Evolutionary conservation across 495 filamentous ascomycete species (phyloP).

Genomic region (Cercophora samala): DNA sequence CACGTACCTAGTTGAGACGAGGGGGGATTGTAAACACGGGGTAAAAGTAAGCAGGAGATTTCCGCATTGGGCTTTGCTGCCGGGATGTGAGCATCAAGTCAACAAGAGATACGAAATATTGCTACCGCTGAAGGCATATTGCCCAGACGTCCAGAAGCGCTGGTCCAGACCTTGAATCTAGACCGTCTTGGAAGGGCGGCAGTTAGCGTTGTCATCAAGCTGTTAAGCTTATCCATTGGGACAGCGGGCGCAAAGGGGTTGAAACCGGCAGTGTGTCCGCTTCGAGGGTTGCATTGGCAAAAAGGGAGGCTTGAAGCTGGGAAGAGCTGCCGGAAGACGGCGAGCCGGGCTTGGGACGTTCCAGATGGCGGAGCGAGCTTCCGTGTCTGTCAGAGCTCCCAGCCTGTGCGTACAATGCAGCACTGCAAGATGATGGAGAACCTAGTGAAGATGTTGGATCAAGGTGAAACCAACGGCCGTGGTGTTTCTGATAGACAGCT

Average conservation of each 20-base stretch:
- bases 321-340: slow-evolving; percentile 17
- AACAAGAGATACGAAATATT: too few relatives aligned
- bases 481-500: neutral
- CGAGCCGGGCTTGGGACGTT: slow-evolving; percentile 21
- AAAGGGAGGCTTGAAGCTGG: slow-evolving; percentile 15
- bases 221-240: slow-evolving; percentile 19
- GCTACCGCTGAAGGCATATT: too few relatives aligned
- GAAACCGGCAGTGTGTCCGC: slow-evolving; percentile 29
- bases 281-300: slow-evolving; percentile 18
- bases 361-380: slow-evolving; percentile 16
- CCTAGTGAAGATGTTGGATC: neutral
- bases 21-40: neutral
- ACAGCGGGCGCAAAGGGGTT: too few relatives aligned
- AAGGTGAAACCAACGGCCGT: neutral
- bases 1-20: neutral
- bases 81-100: too few relatives aligned
- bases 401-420: slow-evolving; percentile 1
- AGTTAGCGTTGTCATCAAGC: slow-evolving; percentile 4
- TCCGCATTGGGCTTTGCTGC: neutral
- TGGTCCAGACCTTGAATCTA: neutral
- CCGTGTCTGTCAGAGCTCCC: slow-evolving; percentile 13
- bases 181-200: slow-evolving; percentile 5
- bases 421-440: neutral
- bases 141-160: neutral
- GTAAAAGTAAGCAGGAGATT: neutral